A percentile compares a stretch with the other conserved stretches of the same genome.
These are phyloP conservation scores for Papiliotrema nemorosa DNA, from an alignment of 1,284 basidiomycete genomes.

Conservation along the genomic window DNA sequence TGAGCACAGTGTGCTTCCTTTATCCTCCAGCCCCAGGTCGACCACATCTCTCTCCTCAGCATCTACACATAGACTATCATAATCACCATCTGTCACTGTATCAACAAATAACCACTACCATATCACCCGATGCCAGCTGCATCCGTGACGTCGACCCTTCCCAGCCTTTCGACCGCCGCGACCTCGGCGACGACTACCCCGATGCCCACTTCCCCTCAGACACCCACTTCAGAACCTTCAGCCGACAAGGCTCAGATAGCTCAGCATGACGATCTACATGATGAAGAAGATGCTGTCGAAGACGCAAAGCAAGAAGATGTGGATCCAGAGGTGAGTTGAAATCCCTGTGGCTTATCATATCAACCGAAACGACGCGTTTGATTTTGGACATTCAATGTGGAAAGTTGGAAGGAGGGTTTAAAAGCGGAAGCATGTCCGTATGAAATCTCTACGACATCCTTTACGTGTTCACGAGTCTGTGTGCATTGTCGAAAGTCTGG, in stretches of 20 bases:
- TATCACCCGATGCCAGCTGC: neutral
- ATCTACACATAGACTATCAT: too few species aligned
- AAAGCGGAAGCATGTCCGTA: neutral
- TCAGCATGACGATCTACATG: neutral
- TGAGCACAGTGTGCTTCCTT: too few species aligned
- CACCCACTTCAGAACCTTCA: slow-evolving; percentile 8
- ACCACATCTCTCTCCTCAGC: too few species aligned
- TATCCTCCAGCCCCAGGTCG: too few species aligned
- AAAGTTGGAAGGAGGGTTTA: neutral
- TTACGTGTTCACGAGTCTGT: neutral
- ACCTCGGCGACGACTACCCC: slow-evolving; percentile 26
- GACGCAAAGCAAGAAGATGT: slow-evolving; percentile 7
- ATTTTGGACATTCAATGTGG: neutral
- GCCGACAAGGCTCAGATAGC: neutral
- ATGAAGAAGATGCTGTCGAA: neutral
- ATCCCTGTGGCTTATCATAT: neutral
- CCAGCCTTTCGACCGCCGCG: slow-evolving; percentile 19
- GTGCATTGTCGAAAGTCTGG: neutral
- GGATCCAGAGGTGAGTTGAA: slow-evolving; percentile 11
- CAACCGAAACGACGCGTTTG: too few species aligned
- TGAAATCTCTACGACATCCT: neutral
- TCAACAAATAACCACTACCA: too few species aligned
- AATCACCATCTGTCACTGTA: too few species aligned
- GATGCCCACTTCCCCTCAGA: slow-evolving; percentile 35
- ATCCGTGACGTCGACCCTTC: slow-evolving; percentile 1